Conservation (phyloP, 768 basidiomycete genomes). For the Hemileccinum impolitum region DNA sequence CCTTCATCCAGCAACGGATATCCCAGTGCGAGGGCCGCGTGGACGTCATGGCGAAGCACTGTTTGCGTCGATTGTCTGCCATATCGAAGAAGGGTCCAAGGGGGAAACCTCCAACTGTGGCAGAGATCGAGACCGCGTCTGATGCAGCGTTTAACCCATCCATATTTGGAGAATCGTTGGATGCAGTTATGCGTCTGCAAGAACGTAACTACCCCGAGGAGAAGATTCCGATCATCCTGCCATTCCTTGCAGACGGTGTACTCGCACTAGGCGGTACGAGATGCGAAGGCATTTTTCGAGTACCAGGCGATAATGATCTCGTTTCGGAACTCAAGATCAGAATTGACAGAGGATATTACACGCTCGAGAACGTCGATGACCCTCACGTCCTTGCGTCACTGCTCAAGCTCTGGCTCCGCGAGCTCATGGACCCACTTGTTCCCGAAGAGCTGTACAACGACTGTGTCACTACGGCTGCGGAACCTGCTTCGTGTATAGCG, state of each 20-base stretch:
- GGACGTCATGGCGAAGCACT: constrained; percentile 89
- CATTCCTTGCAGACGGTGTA: constrained; percentile 90
- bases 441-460: constrained; percentile 92
- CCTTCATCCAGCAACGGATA: constrained; percentile 74
- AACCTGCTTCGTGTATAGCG: constrained; percentile 65
- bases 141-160: constrained; percentile 95
- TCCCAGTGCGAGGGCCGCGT: constrained; percentile 69
- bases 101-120: constrained; percentile 74
- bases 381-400: constrained; percentile 87
- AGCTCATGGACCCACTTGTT: constrained; percentile 88
- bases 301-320: constrained; percentile 86
- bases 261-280: constrained; percentile 82
- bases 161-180: constrained; percentile 88
- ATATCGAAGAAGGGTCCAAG: constrained; percentile 83
- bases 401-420: constrained; percentile 91
- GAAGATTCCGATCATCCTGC: constrained; percentile 88
- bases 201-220: constrained; percentile 81
- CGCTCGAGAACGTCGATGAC: constrained; percentile 84
- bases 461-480: constrained; percentile 66
- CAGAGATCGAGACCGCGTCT: constrained; percentile 93
- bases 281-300: constrained; percentile 88
- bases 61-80: constrained; percentile 68
- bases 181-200: constrained; percentile 79
- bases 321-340: constrained; percentile 86
- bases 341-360: constrained; percentile 90